Conservation (phyloP, 768 basidiomycete genomes). For the Auriculariales sp. region DNA sequence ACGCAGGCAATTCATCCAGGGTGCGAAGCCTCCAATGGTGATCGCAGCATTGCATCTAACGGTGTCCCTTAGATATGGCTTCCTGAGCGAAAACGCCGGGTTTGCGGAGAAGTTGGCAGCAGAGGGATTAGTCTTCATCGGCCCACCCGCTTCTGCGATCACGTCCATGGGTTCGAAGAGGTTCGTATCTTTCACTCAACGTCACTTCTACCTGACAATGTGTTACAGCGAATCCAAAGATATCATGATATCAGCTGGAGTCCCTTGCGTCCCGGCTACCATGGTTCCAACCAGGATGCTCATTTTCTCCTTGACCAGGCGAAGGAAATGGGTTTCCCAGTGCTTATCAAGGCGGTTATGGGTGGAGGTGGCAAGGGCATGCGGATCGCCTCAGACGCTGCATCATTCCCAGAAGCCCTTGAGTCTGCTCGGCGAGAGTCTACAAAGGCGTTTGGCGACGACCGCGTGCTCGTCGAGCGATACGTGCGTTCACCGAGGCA, state of each 20-base stretch:
- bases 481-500: conserved; percentile 80
- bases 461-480: conserved; percentile 76
- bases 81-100: conserved; percentile 79
- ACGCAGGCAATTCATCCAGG: conserved; percentile 83
- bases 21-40: conserved; percentile 20
- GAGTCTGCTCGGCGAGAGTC: conserved; percentile 85
- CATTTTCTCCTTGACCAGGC: conserved; percentile 56
- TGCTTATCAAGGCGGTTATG: conserved; percentile 91
- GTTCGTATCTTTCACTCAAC: conserved; percentile 21
- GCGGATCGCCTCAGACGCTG: conserved; percentile 58
- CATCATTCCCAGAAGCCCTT: conserved; percentile 66
- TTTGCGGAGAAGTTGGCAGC: conserved; percentile 65
- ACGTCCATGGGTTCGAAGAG: conserved; percentile 93
- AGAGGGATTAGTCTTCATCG: conserved; percentile 80
- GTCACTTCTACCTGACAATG: background rate
- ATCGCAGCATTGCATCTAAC: background rate
- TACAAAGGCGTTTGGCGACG: conserved; percentile 74
- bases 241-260: conserved; percentile 86
- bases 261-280: conserved; percentile 95
- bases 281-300: conserved; percentile 68
- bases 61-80: conserved; percentile 48
- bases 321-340: conserved; percentile 70
- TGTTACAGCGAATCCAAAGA: conserved; percentile 77
- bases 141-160: conserved; percentile 79
- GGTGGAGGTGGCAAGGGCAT: conserved; percentile 95